Base-by-base conservation (phyloP, 1,139 yeast genomes). In the Blastobotrys indianensis region DNA sequence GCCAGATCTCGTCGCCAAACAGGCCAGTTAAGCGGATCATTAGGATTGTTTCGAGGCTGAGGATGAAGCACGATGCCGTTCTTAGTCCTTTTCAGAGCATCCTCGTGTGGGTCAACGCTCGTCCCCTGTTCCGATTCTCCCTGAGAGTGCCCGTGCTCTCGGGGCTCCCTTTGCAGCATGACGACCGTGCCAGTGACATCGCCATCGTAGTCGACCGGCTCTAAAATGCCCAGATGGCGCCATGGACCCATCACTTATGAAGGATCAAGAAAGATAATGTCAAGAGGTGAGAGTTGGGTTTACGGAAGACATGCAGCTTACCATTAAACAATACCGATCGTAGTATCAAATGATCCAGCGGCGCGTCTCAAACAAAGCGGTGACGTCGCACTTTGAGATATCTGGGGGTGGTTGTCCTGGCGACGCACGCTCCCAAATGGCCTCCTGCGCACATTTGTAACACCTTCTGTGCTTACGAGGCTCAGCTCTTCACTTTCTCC, bases 1-100 rank as follows among this genome's bases (percentile, higher is more conserved):
- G 82, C 77, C 45, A 77, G 52, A 52, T 79, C 84, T 36, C 82
- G 65, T 39, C 76, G 68, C 79, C 80, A 76, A 5, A 73, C 57
- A 1, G 83, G 82, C 87, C 86, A 81, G 58, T 83, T 83, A 41
- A 83, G 67, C 0, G 92, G 92, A 58, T 83, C 92, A 59, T 84
- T 82, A 12, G 85, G 82, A 38, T 82, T 75, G 54, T 82, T 82
- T 25, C 82, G 81, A 4, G 92, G 92, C 61, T 84, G 90, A 1
- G 92, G 92, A 47, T 76, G 72, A 41, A 83, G 66, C 30, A 84
- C 75, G 32, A 83, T 70, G 1, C 86, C 86, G 4, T 65, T 64
- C 33, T 68, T 61, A 7, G 80, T 74, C 48, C 71, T 70, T 54
- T 76, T 75, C 41, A 75, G 55, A 2, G 55, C 57, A 33, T 51